Conservation (phyloP, 306 rosid genomes). For the Hippophae tibetana region DNA sequence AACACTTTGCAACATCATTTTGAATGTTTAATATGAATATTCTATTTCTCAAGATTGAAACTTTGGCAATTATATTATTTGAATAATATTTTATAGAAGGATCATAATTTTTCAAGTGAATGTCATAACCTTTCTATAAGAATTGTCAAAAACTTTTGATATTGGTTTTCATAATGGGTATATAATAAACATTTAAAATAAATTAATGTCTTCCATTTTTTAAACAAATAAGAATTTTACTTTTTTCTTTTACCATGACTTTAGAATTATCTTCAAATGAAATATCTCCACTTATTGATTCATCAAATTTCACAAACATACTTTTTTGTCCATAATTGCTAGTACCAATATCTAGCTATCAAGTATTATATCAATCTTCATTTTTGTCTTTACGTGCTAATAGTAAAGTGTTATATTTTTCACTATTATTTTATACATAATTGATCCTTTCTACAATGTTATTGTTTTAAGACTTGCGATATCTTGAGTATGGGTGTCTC, state of each 20-base stretch:
- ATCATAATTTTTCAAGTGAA: background rate
- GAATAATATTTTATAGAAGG: background rate
- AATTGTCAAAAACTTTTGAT: background rate
- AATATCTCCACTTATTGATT: background rate
- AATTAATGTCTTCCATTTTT: background rate
- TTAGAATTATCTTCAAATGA: background rate
- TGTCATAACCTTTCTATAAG: background rate
- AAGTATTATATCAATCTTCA: background rate
- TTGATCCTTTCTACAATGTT: too few relatives aligned
- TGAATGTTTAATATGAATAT: background rate
- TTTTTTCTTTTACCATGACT: background rate
- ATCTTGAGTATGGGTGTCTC: too few relatives aligned
- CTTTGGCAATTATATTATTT: background rate
- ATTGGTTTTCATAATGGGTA: background rate
- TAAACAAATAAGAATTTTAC: background rate
- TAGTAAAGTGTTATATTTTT: too few relatives aligned
- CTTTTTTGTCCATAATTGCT: background rate
- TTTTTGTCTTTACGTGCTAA: too few relatives aligned
- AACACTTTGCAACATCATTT: too few relatives aligned
- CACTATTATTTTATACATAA: too few relatives aligned
- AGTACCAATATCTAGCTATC: background rate
- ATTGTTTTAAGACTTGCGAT: too few relatives aligned
- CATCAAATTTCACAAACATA: constrained; percentile 1
- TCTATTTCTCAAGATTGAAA: background rate
- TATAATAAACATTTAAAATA: background rate